phyloP scores from a whole-genome alignment of 768 basidiomycete species.

The Amanita subjunquillea region DNA sequence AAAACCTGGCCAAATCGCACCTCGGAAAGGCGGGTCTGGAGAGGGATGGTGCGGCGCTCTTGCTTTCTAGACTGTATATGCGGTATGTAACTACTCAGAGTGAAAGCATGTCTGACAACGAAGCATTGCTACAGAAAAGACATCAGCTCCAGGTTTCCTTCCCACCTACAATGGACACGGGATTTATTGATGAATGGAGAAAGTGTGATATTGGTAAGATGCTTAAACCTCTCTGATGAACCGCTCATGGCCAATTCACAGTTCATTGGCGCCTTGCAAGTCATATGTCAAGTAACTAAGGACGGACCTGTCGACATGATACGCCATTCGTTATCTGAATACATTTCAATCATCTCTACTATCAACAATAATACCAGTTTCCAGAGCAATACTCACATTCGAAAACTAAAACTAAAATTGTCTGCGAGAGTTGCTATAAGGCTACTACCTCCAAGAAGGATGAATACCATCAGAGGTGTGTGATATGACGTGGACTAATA shows the following conservation, averaged over 20 bases:
- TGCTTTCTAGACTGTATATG: conserved; percentile 76
- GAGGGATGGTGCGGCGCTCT: conserved; percentile 68
- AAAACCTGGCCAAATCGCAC: conserved; percentile 45
- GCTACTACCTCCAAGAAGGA: conserved; percentile 38
- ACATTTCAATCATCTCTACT: conserved; percentile 34
- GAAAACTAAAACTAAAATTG: conserved; percentile 62
- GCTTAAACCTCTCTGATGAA: background rate
- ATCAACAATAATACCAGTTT: conserved; percentile 33
- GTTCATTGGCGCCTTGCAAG: conserved; percentile 61
- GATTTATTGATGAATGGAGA: conserved; percentile 24
- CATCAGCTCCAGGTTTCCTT: conserved; percentile 33
- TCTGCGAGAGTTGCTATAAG: conserved; percentile 54
- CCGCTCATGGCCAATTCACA: conserved; percentile 15
- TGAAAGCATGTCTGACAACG: background rate
- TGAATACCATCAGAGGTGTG: background rate
- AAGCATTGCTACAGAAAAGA: conserved; percentile 39
- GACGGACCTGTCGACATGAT: conserved; percentile 47
- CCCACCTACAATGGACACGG: conserved; percentile 42
- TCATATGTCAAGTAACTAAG: conserved; percentile 62
- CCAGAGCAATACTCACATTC: conserved; percentile 50
- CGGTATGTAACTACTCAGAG: conserved; percentile 34
- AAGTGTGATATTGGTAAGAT: conserved; percentile 42
- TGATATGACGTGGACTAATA: background rate
- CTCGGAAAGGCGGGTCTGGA: conserved; percentile 71
- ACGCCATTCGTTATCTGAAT: conserved; percentile 25